phyloP scores from a whole-genome alignment of 305 asterid genomes.

The Fraxinus greggii region DNA sequence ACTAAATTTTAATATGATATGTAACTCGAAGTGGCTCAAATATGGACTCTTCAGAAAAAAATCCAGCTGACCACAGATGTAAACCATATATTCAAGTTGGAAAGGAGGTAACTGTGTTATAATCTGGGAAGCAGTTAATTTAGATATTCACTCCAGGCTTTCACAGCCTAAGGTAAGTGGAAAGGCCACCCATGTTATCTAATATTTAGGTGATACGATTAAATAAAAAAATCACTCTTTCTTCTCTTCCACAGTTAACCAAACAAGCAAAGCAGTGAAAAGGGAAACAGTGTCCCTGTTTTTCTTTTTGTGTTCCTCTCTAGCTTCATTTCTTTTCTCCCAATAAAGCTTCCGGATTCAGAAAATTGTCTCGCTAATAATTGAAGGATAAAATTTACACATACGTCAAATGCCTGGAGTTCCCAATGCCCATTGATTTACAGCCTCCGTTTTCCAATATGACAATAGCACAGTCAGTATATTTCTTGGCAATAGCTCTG shows the following conservation, averaged over 20 bases:
- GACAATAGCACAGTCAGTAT: conserved; percentile 82
- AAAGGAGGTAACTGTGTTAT: neutral
- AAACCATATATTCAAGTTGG: neutral
- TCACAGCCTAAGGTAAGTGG: neutral
- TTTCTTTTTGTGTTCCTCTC: neutral
- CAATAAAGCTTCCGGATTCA: neutral
- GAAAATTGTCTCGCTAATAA: conserved; percentile 7
- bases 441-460: conserved; percentile 96
- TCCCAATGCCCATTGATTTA: conserved; percentile 80
- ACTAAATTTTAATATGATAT: neutral
- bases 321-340: neutral
- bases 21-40: neutral
- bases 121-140: neutral
- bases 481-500: conserved; percentile 91
- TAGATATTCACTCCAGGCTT: neutral
- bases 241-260: neutral
- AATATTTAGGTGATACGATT: neutral
- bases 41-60: neutral
- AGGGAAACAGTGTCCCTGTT: neutral
- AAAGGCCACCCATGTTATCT: neutral
- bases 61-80: neutral
- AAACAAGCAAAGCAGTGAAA: neutral
- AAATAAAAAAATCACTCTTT: neutral
- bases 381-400: conserved; percentile 38
- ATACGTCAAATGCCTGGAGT: conserved; percentile 86